Evolutionary conservation across 2,329 filamentous ascomycete genomes (phyloP).

Genomic region (Elsinoe perseae): DNA sequence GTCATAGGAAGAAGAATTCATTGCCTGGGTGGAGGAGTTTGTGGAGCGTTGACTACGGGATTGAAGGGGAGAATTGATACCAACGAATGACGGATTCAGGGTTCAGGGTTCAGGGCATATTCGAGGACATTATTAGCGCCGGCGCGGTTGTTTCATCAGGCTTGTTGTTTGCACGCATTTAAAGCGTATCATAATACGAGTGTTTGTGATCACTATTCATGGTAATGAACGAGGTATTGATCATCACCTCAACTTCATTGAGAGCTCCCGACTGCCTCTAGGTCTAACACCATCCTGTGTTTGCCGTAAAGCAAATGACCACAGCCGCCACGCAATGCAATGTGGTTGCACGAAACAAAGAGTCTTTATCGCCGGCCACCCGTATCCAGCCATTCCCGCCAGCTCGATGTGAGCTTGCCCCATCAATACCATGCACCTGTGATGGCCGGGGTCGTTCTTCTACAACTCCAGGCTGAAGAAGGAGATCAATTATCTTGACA

Average conservation of each 20-base stretch:
- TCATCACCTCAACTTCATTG: not conserved
- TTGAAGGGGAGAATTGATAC: slow-evolving; percentile 1
- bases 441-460: not conserved
- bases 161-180: not conserved
- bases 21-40: slow-evolving; percentile 30
- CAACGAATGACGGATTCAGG: no score
- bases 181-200: not conserved
- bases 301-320: not conserved
- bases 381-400: not conserved
- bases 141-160: not conserved
- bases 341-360: not conserved
- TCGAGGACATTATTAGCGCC: not conserved
- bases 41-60: slow-evolving; percentile 14
- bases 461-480: slow-evolving; percentile 12
- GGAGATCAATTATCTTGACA: not conserved
- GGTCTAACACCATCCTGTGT: not conserved
- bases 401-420: not conserved
- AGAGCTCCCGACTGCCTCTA: not conserved
- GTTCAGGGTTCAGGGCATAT: no score
- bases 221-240: not conserved
- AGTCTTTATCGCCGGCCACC: not conserved
- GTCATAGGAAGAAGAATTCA: slow-evolving; percentile 31
- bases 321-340: not conserved
- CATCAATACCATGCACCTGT: not conserved
- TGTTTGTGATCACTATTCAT: no score